Conservation (phyloP, 2,329 filamentous ascomycete genomes). For the Periconia digitata region DNA sequence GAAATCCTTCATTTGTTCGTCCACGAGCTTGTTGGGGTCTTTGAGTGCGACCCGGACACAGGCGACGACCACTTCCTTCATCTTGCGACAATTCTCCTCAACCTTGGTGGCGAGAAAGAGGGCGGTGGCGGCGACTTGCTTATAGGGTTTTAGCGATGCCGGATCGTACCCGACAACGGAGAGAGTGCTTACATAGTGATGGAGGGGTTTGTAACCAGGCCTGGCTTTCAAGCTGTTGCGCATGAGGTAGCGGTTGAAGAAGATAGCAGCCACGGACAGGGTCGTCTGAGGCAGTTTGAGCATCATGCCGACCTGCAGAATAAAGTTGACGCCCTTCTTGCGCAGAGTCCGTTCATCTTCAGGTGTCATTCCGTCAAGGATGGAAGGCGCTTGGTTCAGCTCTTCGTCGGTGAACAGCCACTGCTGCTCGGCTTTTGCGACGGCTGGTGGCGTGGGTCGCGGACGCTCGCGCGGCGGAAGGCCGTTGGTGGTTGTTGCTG, state of each 20-base stretch:
- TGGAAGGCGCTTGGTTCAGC: constrained; percentile 77
- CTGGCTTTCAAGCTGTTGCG: constrained; percentile 76
- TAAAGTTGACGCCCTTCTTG: constrained; percentile 94
- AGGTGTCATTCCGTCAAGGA: constrained; percentile 76
- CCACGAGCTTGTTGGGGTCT: constrained; percentile 83
- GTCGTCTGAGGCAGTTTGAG: constrained; percentile 91
- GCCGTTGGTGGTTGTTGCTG: constrained; percentile 20
- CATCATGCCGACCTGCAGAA: constrained; percentile 89
- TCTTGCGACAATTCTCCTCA: constrained; percentile 94
- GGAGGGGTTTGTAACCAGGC: constrained; percentile 68
- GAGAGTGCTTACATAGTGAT: constrained; percentile 67
- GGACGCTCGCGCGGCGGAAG: constrained; percentile 33
- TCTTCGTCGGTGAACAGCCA: constrained; percentile 91
- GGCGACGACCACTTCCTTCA: constrained; percentile 89
- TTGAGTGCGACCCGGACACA: constrained; percentile 95
- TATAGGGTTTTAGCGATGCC: constrained; percentile 10
- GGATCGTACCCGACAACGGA: background rate
- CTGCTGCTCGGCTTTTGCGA: constrained; percentile 65
- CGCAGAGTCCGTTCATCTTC: constrained; percentile 78
- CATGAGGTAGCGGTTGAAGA: constrained; percentile 97
- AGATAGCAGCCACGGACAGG: constrained; percentile 86
- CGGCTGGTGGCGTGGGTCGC: constrained; percentile 46
- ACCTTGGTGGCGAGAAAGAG: constrained; percentile 96
- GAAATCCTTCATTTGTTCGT: constrained; percentile 97
- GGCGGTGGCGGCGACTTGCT: constrained; percentile 84